A percentile compares a stretch with the other conserved stretches of the same genome.
Evolutionary conservation across 768 basidiomycete species (phyloP).

Genomic region (Tulasnella sp.): DNA sequence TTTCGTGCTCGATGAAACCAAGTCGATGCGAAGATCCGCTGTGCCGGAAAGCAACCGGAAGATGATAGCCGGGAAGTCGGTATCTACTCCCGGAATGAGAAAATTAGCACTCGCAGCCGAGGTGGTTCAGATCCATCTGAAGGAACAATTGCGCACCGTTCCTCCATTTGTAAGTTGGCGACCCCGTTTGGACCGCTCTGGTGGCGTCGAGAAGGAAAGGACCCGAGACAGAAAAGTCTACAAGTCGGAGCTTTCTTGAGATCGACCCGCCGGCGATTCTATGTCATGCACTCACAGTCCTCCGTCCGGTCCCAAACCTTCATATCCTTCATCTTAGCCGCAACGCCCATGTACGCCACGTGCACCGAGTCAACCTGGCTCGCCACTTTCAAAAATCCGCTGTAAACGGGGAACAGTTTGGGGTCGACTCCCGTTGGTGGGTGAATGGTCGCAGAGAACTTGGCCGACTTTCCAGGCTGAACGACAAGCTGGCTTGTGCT

Average conservation of each 20-base stretch:
- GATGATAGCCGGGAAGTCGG: neutral
- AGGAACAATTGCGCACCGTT: neutral
- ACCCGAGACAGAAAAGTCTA: neutral
- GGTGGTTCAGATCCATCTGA: neutral
- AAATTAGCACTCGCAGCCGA: neutral
- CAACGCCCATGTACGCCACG: slow-evolving; percentile 36
- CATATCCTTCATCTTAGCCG: slow-evolving; percentile 33
- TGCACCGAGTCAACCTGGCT: slow-evolving; percentile 20
- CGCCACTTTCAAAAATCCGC: slow-evolving; percentile 39
- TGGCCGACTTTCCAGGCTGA: slow-evolving; percentile 31
- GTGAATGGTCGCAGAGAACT: slow-evolving; percentile 35
- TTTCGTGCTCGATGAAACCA: neutral
- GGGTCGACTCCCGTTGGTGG: slow-evolving; percentile 34
- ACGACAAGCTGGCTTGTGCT: slow-evolving; percentile 36
- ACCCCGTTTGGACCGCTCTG: neutral
- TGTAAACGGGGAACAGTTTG: slow-evolving; percentile 43
- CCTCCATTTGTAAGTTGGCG: neutral
- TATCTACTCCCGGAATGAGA: neutral
- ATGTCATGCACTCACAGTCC: neutral
- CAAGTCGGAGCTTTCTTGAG: neutral
- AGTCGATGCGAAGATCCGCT: neutral
- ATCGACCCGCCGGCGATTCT: neutral
- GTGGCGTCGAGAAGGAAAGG: neutral
- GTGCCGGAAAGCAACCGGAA: slow-evolving; percentile 10
- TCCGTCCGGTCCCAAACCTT: slow-evolving; percentile 38